Evolutionary conservation across 2,329 filamentous ascomycete species (phyloP).

Genomic region (Albifimbria verrucaria): DNA sequence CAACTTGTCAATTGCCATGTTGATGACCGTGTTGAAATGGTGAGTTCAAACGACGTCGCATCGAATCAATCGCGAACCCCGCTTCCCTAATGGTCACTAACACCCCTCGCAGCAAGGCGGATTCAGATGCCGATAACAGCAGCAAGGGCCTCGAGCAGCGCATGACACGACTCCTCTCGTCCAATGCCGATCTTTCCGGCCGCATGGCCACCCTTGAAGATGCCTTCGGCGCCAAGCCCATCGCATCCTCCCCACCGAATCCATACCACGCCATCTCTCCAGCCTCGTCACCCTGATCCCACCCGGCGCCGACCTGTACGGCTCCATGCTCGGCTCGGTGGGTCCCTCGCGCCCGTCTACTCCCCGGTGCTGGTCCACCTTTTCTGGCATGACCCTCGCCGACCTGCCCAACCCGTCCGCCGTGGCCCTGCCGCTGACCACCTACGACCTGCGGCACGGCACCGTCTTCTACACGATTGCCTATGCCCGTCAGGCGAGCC

Average conservation of each 20-base stretch:
- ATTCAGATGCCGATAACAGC: conserved; percentile 32
- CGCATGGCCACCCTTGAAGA: conserved; percentile 25
- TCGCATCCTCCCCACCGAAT: conserved; percentile 11
- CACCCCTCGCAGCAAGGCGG: conserved; percentile 23
- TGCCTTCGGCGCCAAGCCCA: conserved; percentile 14
- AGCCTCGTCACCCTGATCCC: conserved; percentile 13
- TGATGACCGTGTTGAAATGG: conserved; percentile 37
- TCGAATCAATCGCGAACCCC: not conserved
- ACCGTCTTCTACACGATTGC: conserved; percentile 27
- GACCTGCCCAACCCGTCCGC: conserved; percentile 26
- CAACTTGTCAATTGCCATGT: conserved; percentile 35
- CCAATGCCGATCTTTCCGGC: conserved; percentile 27
- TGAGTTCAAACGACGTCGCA: conserved; percentile 13
- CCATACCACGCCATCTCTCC: conserved; percentile 4
- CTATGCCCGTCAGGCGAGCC: conserved; percentile 23
- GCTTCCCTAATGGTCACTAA: not conserved
- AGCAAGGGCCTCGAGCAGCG: conserved; percentile 29
- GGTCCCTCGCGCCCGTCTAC: conserved; percentile 10
- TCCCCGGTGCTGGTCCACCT: conserved; percentile 18
- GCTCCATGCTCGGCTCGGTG: conserved; percentile 16
- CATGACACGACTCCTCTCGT: conserved; percentile 29
- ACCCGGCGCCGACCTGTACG: conserved; percentile 9
- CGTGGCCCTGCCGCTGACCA: conserved; percentile 26
- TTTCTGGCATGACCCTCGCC: conserved; percentile 27
- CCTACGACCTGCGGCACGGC: conserved; percentile 27